phyloP scores from a whole-genome alignment of 495 filamentous ascomycete genomes.

The Daldinia loculata region DNA sequence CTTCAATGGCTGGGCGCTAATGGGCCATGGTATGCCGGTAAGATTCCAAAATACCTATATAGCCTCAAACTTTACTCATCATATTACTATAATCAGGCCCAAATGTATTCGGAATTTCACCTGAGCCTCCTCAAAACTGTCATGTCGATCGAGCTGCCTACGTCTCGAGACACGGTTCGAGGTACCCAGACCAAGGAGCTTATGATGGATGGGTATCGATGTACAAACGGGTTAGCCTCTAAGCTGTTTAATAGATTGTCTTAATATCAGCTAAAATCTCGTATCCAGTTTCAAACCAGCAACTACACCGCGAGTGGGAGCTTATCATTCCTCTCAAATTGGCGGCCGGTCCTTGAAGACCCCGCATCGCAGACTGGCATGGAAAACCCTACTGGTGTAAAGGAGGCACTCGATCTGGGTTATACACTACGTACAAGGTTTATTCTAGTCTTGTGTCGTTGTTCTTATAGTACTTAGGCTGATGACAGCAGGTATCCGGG shows the following conservation, averaged over 20 bases:
- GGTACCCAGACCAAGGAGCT: conserved; percentile 64
- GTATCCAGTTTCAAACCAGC: conserved; percentile 51
- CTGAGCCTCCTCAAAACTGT: conserved; percentile 59
- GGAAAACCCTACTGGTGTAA: conserved; percentile 63
- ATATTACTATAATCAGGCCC: conserved; percentile 47
- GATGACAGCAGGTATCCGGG: conserved; percentile 53
- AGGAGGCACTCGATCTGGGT: conserved; percentile 58
- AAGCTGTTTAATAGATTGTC: neutral
- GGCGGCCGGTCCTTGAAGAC: conserved; percentile 61
- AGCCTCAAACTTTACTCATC: neutral
- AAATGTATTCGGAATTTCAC: conserved; percentile 61
- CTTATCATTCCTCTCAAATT: conserved; percentile 60
- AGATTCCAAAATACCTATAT: neutral
- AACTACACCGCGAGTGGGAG: conserved; percentile 54
- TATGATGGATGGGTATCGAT: conserved; percentile 61
- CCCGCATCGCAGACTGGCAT: conserved; percentile 59
- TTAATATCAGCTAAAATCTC: neutral
- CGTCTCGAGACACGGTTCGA: conserved; percentile 63
- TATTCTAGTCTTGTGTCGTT: conserved; percentile 2
- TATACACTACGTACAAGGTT: conserved; percentile 47
- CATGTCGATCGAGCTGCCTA: conserved; percentile 64
- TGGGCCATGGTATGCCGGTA: conserved; percentile 62
- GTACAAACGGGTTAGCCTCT: conserved; percentile 50
- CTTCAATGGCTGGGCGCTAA: conserved; percentile 62
- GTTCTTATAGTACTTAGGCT: conserved; percentile 14